Percentiles rank a stretch among this genome's conserved stretches.
These are phyloP conservation scores for Apiospora malaysiana DNA, from an alignment of 2,329 filamentous ascomycete genomes.

Conservation along the genomic window DNA sequence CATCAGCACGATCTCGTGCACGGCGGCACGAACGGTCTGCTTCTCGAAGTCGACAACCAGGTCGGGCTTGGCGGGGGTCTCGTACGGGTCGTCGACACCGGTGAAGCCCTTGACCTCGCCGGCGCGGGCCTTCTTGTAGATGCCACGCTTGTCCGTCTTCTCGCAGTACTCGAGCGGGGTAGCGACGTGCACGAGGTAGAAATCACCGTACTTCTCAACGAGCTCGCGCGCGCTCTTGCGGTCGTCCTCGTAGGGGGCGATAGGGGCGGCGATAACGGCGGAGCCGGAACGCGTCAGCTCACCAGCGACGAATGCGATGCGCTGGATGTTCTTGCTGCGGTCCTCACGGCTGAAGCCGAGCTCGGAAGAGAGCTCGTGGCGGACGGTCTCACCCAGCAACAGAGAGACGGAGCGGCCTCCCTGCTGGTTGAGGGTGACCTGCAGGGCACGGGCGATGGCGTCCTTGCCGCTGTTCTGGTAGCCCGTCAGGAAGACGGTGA, in stretches of 20 bases:
- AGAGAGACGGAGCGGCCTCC: slow-evolving; percentile 93
- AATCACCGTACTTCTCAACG: slow-evolving; percentile 85
- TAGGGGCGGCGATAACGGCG: slow-evolving; percentile 94
- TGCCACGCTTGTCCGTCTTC: slow-evolving; percentile 91
- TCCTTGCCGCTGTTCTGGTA: slow-evolving; percentile 98
- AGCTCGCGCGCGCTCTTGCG: slow-evolving; percentile 81
- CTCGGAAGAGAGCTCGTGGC: slow-evolving; percentile 89
- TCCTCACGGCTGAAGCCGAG: slow-evolving; percentile 94
- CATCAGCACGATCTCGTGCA: slow-evolving; percentile 95
- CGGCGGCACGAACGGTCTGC: slow-evolving; percentile 88
- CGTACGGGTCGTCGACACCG: slow-evolving; percentile 96
- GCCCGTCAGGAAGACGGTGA: slow-evolving; percentile 97
- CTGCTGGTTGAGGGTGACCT: slow-evolving; percentile 98
- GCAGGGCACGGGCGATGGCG: slow-evolving; percentile 90
- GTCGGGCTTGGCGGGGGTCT: slow-evolving; percentile 80
- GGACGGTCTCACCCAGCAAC: slow-evolving; percentile 93
- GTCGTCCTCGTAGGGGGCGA: slow-evolving; percentile 86
- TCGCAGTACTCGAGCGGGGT: slow-evolving; percentile 92
- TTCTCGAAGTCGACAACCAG: slow-evolving; percentile 84
- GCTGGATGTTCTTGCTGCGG: slow-evolving; percentile 91
- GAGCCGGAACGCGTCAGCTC: slow-evolving; percentile 93
- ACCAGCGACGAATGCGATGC: slow-evolving; percentile 94
- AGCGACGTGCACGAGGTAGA: slow-evolving; percentile 94
- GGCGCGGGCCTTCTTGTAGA: slow-evolving; percentile 81
- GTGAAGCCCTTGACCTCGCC: slow-evolving; percentile 99